phyloP scores from a whole-genome alignment of 768 basidiomycete genomes.

The Naganishia onofrii region DNA sequence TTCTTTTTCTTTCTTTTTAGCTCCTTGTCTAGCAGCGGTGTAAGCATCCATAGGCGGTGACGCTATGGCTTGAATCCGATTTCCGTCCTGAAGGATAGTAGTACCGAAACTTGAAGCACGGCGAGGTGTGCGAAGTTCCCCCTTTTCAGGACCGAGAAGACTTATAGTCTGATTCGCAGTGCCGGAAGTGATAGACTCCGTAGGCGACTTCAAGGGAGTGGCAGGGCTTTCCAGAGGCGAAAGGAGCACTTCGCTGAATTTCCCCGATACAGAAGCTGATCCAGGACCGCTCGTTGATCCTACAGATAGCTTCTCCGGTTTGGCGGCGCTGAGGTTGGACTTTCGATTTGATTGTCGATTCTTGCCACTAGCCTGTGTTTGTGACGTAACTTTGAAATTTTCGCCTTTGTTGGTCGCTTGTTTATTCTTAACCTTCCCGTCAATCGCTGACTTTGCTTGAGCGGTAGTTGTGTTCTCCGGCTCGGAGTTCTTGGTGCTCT shows the following conservation, averaged over 20 bases:
- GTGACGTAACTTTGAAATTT: neutral
- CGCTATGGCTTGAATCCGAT: slow-evolving; percentile 30
- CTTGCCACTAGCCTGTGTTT: neutral
- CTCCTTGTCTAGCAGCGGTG: slow-evolving; percentile 25
- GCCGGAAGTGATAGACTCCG: neutral
- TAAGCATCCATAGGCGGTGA: slow-evolving; percentile 30
- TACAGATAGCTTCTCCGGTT: neutral
- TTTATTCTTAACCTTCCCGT: slow-evolving; percentile 10
- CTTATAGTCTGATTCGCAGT: slow-evolving; percentile 4
- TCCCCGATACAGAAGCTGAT: neutral
- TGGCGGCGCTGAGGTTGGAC: slow-evolving; percentile 6
- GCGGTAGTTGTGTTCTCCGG: neutral
- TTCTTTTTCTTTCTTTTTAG: slow-evolving; percentile 21
- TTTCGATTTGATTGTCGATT: slow-evolving; percentile 10
- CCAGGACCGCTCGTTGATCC: neutral
- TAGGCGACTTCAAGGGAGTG: slow-evolving; percentile 1
- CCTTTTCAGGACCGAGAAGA: neutral
- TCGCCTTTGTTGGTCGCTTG: slow-evolving; percentile 3
- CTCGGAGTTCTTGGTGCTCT: neutral
- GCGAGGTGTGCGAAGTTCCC: slow-evolving; percentile 7
- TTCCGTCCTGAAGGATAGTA: slow-evolving; percentile 8
- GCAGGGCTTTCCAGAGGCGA: neutral
- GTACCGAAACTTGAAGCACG: slow-evolving; percentile 14
- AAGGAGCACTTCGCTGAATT: neutral
- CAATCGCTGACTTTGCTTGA: slow-evolving; percentile 7